Evolutionary conservation across 306 rosid genomes (phyloP), one percentile per base, ranked within the genome.

Genomic region (Prinsepia uniflora): DNA sequence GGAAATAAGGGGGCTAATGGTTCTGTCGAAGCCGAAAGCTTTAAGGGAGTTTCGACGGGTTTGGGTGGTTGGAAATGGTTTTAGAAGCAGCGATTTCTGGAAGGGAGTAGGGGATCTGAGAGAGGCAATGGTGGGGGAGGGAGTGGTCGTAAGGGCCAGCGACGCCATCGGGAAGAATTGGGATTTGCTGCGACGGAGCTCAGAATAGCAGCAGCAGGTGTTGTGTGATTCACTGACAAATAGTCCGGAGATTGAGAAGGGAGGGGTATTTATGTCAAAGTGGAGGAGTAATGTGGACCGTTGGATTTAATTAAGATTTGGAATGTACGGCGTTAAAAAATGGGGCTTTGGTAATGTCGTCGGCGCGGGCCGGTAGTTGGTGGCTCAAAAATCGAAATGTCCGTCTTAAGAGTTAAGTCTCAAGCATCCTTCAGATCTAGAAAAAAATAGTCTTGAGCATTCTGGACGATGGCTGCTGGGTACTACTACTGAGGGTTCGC

Each of bases 111-210:
- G 94, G 65, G 78, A 86, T 63, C 94, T 90, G 81, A 88, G 86
- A 24, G 84, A 84, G 1, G 87, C 86, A 36, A 83, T 67, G 53
- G 86, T 3, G 3, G 80, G 59, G 6, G 75, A 60, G 10, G 73
- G 15, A 0, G 81, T 52, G 75, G 96, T 42, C 73, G 89, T 74
- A 67, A 94, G 89, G 30, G 89, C 89, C 18, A 86, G 55, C 39
- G 95, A 86, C 52, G 95, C 98, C 98, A 94, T 94, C 6, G 70
- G 54, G 24, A 15, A 44, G 30, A 48, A 9, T 58, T 18, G 58
- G 63, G 53, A 69, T 65, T 65, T 39, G 75, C 62, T 65, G 84
- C 65, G 66, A 34, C 57, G 60, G 75, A 42, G 65, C 66, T 72
- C 69, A 66, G 58, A 9, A 71, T 44, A 9, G 68, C 60, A 72